A percentile compares a stretch with the other conserved stretches of the same genome.
Evolutionary conservation across 2,329 filamentous ascomycete species (phyloP).

Genomic region (Diatrype stigma): DNA sequence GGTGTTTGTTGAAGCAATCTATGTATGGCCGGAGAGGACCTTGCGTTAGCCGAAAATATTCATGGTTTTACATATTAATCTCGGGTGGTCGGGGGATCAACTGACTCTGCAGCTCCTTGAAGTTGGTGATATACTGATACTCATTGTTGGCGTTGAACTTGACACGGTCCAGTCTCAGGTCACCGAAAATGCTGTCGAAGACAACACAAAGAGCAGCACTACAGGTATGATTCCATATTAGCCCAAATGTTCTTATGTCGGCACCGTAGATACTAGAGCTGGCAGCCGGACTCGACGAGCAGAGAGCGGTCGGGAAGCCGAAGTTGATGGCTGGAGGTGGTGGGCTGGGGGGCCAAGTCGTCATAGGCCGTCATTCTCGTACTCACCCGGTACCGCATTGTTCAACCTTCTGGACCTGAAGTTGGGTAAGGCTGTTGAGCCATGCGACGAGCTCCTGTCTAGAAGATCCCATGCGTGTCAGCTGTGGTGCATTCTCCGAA

Average conservation of each 20-base stretch:
- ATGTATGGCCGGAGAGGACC: conserved; percentile 4
- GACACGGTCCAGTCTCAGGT: conserved; percentile 91
- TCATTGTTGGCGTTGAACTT: conserved; percentile 98
- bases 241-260: conserved; percentile 12
- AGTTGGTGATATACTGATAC: conserved; percentile 97
- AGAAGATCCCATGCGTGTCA: conserved; percentile 1
- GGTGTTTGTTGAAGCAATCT: conserved; percentile 68
- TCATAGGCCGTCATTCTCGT: conserved; percentile 17
- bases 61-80: conserved; percentile 1
- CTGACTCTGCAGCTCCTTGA: conserved; percentile 94
- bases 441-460: conserved; percentile 96
- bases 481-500: neutral
- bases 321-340: conserved; percentile 8
- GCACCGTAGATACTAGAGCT: no score
- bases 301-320: no score
- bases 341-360: conserved; percentile 26
- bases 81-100: conserved; percentile 14
- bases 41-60: neutral
- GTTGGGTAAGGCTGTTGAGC: conserved; percentile 95
- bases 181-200: conserved; percentile 96
- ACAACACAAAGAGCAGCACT: conserved; percentile 96
- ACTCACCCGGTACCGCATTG: conserved; percentile 96
- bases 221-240: conserved; percentile 16
- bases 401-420: conserved; percentile 98
- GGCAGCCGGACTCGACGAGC: neutral